Conservation (phyloP, 306 rosid genomes). For the Medicago truncatula region DNA sequence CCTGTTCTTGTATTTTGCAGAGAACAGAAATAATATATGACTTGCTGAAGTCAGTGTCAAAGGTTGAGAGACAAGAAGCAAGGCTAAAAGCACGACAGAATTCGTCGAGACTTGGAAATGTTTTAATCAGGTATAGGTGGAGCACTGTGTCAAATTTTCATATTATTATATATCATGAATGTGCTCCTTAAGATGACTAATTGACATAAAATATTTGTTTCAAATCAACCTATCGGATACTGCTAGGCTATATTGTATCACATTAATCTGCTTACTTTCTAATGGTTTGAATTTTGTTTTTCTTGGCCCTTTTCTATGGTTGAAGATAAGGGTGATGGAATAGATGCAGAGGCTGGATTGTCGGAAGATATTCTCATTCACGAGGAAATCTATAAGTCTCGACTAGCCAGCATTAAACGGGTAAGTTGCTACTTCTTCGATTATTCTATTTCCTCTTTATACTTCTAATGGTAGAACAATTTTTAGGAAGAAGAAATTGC, state of each 20-base stretch:
- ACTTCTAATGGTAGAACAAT: conserved; percentile 40
- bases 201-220: conserved; percentile 35
- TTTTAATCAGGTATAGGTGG: conserved; percentile 77
- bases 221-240: conserved; percentile 16
- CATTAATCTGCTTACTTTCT: conserved; percentile 29
- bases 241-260: conserved; percentile 26
- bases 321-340: no score
- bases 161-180: conserved; percentile 30
- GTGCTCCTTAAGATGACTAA: conserved; percentile 19
- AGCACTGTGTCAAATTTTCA: conserved; percentile 15
- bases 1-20: conserved; percentile 60
- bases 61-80: conserved; percentile 96
- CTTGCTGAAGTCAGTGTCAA: conserved; percentile 92
- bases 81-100: conserved; percentile 97
- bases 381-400: no score
- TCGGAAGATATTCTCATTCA: no score
- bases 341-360: no score
- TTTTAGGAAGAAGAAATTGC: conserved; percentile 85
- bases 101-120: conserved; percentile 95
- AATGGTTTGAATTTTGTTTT: conserved; percentile 23
- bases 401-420: no score
- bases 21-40: conserved; percentile 88
- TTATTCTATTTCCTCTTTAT: conserved; percentile 32
- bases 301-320: no score
- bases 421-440: conserved; percentile 20